Base-by-base conservation (phyloP, 306 rosid species). In the apple (Malus domestica) region DNA sequence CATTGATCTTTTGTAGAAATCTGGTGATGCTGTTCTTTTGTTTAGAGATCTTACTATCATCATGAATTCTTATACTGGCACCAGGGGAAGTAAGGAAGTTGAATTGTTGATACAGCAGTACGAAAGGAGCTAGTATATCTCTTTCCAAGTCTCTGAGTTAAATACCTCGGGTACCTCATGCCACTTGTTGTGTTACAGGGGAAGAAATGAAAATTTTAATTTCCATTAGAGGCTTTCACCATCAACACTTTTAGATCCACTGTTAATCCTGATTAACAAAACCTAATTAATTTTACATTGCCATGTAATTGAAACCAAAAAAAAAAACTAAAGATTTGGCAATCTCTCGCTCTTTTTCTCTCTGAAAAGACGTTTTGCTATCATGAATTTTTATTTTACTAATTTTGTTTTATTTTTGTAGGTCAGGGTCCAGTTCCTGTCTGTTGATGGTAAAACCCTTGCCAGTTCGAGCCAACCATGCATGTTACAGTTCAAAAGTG, bases 401-500 rank as follows among this genome's bases (percentile, higher is more conserved):
- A 80, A 23, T 57, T 66, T 66, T 70, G 9, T 49, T 73, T 67
- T 79, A 74, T 35, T 62, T 83, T 33, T 82, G 70, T 68, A 90
- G 98, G 79, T 81, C 72, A 90, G 89, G 84, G 85, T 90, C 55
- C 94, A 87, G 46, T 82, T 86, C 80, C 80, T 91, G 6, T 82
- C 85, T 59, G 68, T 70, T 19, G 74, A 74, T 78, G 98, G 97
- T 42, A 86, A 81, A 85, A 79, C 81, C 77, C 89, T 93, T 52
- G 87, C 91, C 64, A 91, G 90, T 81, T 87, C 75, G 68, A 87
- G 93, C 74, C 90, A 83, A 70, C 96, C 97, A 58, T 89, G 87
- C 83, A 91, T 93, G 92, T 82, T 93, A 83, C 80, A 73, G 25
- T 93, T 87, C 83, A 87, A 72, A 83, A 93, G 98, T 23, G 91